Conservation (phyloP, 1,139 yeast genomes). For the Pneumocystis canis region DNA sequence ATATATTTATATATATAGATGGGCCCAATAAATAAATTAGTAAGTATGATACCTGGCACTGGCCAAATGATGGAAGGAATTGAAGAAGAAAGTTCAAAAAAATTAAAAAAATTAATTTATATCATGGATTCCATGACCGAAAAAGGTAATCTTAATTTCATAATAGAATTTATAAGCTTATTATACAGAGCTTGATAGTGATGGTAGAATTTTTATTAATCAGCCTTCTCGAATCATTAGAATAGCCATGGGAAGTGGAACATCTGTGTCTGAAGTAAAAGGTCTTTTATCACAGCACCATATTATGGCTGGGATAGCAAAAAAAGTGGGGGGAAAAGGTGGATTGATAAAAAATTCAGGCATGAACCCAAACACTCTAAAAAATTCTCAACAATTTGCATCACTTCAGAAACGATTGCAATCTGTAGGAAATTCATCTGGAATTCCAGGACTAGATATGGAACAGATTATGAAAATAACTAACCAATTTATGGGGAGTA, state of each 20-base stretch:
- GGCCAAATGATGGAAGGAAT: slow-evolving; percentile 71
- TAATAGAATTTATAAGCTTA: neutral
- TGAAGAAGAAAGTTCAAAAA: slow-evolving; percentile 63
- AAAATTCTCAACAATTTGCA: slow-evolving; percentile 12
- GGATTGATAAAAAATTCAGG: slow-evolving; percentile 30
- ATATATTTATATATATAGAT: slow-evolving; percentile 25
- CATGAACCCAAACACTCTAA: slow-evolving; percentile 22
- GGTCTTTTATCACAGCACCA: slow-evolving; percentile 83
- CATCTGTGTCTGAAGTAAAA: slow-evolving; percentile 83
- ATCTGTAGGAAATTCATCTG: slow-evolving; percentile 21
- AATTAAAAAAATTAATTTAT: slow-evolving; percentile 77
- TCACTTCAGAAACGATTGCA: slow-evolving; percentile 10
- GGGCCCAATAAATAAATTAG: slow-evolving; percentile 91
- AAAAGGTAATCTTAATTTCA: slow-evolving; percentile 21
- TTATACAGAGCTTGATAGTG: slow-evolving; percentile 59
- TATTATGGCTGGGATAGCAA: slow-evolving; percentile 92
- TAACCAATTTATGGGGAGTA: slow-evolving; percentile 25
- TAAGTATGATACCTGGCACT: slow-evolving; percentile 87
- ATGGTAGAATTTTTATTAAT: slow-evolving; percentile 65
- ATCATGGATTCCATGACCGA: slow-evolving; percentile 95
- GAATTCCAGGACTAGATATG: slow-evolving; percentile 26
- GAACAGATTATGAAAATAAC: slow-evolving; percentile 24
- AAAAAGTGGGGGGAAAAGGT: slow-evolving; percentile 43
- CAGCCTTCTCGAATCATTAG: slow-evolving; percentile 78
- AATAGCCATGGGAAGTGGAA: slow-evolving; percentile 93